A percentile compares a stretch with the other conserved stretches of the same genome.
These are phyloP conservation scores for Tirmania nivea DNA, from an alignment of 495 filamentous ascomycete species.

Conservation along the genomic window DNA sequence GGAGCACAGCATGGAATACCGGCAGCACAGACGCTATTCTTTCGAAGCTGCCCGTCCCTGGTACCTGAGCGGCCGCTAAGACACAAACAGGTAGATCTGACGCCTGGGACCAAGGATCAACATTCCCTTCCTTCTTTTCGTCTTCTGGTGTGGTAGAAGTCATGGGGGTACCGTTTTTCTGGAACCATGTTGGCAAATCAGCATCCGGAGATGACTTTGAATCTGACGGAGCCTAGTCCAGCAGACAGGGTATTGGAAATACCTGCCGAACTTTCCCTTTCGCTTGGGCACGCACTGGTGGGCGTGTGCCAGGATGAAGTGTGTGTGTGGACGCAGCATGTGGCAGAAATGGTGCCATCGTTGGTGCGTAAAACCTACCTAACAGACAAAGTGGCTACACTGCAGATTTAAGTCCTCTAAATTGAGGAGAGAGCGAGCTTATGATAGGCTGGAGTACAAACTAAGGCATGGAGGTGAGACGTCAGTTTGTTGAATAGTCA, in stretches of 20 bases:
- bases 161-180: background rate
- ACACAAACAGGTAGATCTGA: background rate
- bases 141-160: background rate
- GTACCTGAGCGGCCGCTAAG: background rate
- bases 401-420: no score
- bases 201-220: background rate
- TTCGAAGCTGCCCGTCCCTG: background rate
- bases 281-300: background rate
- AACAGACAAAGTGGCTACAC: background rate
- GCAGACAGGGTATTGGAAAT: background rate
- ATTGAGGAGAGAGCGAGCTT: no score
- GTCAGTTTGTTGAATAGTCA: no score
- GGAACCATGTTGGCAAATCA: background rate
- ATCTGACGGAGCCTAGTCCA: background rate
- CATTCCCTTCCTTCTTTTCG: background rate
- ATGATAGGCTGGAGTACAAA: no score
- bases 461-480: no score
- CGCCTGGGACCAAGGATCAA: background rate
- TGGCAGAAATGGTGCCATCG: background rate
- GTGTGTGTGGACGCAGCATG: background rate
- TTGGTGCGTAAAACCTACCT: background rate
- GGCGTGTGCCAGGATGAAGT: background rate
- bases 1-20: background rate
- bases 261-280: background rate
- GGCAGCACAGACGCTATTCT: background rate